These are phyloP conservation scores for Cladorrhinum samala DNA, from an alignment of 495 filamentous ascomycete genomes.

Conservation along the genomic window DNA sequence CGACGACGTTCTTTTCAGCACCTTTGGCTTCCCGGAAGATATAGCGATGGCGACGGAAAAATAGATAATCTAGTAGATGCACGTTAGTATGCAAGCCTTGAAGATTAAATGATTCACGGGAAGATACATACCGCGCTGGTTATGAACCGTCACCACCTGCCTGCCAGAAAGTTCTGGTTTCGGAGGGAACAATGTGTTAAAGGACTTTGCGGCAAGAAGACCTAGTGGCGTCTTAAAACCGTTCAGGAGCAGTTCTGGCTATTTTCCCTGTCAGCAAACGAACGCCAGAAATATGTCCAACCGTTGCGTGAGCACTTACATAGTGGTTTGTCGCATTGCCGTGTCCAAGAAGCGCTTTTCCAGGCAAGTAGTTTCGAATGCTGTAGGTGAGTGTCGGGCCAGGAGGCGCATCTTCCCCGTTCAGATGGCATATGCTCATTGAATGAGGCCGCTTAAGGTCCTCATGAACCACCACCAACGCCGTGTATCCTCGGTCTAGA, in stretches of 20 bases:
- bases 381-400: slow-evolving; percentile 72
- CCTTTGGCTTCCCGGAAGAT: slow-evolving; percentile 80
- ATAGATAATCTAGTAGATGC: slow-evolving; percentile 67
- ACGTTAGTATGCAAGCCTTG: not conserved
- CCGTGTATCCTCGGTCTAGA: slow-evolving; percentile 65
- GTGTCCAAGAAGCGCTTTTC: slow-evolving; percentile 77
- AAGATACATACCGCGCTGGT: slow-evolving; percentile 55
- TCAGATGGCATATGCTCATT: slow-evolving; percentile 72
- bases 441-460: slow-evolving; percentile 74
- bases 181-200: slow-evolving; percentile 75
- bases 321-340: slow-evolving; percentile 83
- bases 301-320: slow-evolving; percentile 18
- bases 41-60: slow-evolving; percentile 83
- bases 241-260: slow-evolving; percentile 87
- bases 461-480: slow-evolving; percentile 74
- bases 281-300: too few relatives aligned
- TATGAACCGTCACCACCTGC: slow-evolving; percentile 87
- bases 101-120: not conserved
- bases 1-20: slow-evolving; percentile 83
- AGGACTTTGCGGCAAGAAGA: slow-evolving; percentile 78
- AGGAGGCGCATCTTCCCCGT: slow-evolving; percentile 41
- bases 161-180: slow-evolving; percentile 75
- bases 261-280: slow-evolving; percentile 11
- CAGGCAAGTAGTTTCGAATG: slow-evolving; percentile 80
- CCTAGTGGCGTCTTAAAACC: slow-evolving; percentile 93